Percentiles rank a stretch among this genome's conserved stretches.
Evolutionary conservation across 2,329 filamentous ascomycete genomes (phyloP).

Genomic region (Paecilomyces sp.): DNA sequence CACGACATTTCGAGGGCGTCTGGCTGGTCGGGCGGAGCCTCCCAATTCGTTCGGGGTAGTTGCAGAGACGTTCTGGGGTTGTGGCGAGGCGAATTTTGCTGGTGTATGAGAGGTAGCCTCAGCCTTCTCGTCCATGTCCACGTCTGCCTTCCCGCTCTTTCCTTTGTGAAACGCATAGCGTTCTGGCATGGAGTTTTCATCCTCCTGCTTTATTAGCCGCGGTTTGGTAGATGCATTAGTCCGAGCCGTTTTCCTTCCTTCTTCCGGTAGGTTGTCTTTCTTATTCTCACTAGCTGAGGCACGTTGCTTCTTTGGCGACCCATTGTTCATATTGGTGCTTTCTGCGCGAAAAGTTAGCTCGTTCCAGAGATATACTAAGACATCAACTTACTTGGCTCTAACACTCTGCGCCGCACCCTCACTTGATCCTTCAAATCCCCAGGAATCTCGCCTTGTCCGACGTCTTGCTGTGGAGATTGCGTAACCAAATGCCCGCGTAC

Average conservation of each 20-base stretch:
- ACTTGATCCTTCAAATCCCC: slow-evolving; percentile 8
- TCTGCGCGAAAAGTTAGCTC: slow-evolving; percentile 27
- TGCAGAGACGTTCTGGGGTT: neutral
- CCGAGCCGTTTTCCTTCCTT: neutral
- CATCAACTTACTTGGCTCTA: slow-evolving; percentile 36
- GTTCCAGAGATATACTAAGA: neutral
- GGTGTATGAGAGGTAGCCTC: neutral
- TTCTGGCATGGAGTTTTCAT: neutral
- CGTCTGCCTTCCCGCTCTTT: neutral
- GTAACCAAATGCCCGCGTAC: slow-evolving; percentile 4
- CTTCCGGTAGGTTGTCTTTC: slow-evolving; percentile 7
- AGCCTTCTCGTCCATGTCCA: neutral
- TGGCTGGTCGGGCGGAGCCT: slow-evolving; percentile 49
- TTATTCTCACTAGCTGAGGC: slow-evolving; percentile 8
- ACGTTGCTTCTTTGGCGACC: slow-evolving; percentile 21
- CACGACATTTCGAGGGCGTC: slow-evolving; percentile 60
- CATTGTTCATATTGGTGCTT: slow-evolving; percentile 42
- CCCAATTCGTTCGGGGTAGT: slow-evolving; percentile 25
- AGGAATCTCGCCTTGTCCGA: slow-evolving; percentile 10
- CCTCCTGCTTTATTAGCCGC: neutral
- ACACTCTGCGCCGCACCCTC: slow-evolving; percentile 23
- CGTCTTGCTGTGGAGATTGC: slow-evolving; percentile 8
- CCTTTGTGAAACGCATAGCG: neutral
- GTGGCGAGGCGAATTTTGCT: neutral
- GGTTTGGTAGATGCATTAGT: neutral